These are phyloP conservation scores for Taphrina deformans DNA, from an alignment of 1,139 yeast species.

Conservation along the genomic window DNA sequence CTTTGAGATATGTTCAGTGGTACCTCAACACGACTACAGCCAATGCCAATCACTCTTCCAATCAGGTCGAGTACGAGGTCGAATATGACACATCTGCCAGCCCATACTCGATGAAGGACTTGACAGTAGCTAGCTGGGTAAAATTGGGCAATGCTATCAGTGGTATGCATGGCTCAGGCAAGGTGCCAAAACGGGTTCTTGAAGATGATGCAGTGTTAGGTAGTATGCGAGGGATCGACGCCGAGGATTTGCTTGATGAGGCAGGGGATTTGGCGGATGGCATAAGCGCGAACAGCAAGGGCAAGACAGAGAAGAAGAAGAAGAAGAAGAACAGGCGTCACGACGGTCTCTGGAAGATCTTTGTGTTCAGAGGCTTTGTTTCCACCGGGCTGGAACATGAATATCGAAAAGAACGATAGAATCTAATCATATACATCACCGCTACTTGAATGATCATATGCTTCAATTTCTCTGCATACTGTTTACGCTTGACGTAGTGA, in stretches of 20 bases:
- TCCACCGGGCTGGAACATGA: conserved; percentile 25
- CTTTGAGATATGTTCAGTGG: conserved; percentile 69
- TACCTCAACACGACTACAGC: conserved; percentile 60
- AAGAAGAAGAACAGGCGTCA: conserved; percentile 14
- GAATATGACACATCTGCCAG: conserved; percentile 70
- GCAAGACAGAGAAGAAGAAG: not conserved
- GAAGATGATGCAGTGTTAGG: not conserved
- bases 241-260: not conserved
- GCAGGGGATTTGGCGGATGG: not conserved
- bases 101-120: conserved; percentile 55
- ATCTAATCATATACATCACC: not conserved
- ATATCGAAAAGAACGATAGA: not conserved
- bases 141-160: conserved; percentile 16
- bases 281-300: not conserved
- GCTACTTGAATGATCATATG: too few relatives aligned
- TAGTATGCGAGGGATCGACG: not conserved
- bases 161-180: conserved; percentile 27
- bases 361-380: conserved; percentile 23
- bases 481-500: too few relatives aligned
- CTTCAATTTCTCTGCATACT: too few relatives aligned
- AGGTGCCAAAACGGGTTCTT: not conserved
- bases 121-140: conserved; percentile 50
- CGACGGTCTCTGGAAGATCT: conserved; percentile 25
- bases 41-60: conserved; percentile 53
- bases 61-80: conserved; percentile 46